A percentile compares a stretch with the other conserved stretches of the same genome.
These are phyloP conservation scores for Yamadazyma oceani DNA, from an alignment of 1,139 yeast genomes.

Conservation along the genomic window DNA sequence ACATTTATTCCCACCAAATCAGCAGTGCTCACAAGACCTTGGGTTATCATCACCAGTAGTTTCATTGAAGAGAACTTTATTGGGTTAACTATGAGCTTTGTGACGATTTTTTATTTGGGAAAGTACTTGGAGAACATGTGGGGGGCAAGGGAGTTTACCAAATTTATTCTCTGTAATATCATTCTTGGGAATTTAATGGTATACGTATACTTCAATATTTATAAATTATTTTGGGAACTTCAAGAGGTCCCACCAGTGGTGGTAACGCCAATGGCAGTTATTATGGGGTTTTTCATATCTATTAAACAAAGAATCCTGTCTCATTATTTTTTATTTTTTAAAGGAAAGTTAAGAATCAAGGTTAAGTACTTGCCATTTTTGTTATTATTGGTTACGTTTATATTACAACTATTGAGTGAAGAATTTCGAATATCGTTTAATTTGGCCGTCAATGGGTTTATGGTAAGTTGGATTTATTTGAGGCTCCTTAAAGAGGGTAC, in stretches of 20 bases:
- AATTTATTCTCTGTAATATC: slow-evolving; percentile 26
- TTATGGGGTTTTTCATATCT: slow-evolving; percentile 44
- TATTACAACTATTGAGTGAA: slow-evolving; percentile 26
- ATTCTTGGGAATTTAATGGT: slow-evolving; percentile 34
- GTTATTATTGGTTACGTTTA: slow-evolving; percentile 19
- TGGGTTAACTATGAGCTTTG: slow-evolving; percentile 26
- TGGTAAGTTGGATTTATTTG: slow-evolving; percentile 42
- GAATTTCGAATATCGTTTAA: slow-evolving; percentile 30
- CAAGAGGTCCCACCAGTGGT: slow-evolving; percentile 41
- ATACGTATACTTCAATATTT: slow-evolving; percentile 33
- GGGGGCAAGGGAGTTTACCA: slow-evolving; percentile 36
- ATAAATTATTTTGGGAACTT: slow-evolving; percentile 25
- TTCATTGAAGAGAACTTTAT: slow-evolving; percentile 36
- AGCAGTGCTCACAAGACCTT: slow-evolving; percentile 36
- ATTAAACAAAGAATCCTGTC: slow-evolving; percentile 45
- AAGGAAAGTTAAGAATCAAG: slow-evolving; percentile 38
- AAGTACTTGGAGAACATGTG: slow-evolving; percentile 39
- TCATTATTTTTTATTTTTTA: slow-evolving; percentile 42
- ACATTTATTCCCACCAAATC: slow-evolving; percentile 42
- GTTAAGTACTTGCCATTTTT: slow-evolving; percentile 42
- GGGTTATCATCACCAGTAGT: slow-evolving; percentile 38
- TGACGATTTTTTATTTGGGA: slow-evolving; percentile 35
- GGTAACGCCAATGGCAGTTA: slow-evolving; percentile 35
- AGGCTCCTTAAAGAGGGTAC: slow-evolving; percentile 42
- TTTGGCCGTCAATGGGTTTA: slow-evolving; percentile 30